Evolutionary conservation across 2,329 filamentous ascomycete species (phyloP).

Genomic region (Dothistroma septosporum): DNA sequence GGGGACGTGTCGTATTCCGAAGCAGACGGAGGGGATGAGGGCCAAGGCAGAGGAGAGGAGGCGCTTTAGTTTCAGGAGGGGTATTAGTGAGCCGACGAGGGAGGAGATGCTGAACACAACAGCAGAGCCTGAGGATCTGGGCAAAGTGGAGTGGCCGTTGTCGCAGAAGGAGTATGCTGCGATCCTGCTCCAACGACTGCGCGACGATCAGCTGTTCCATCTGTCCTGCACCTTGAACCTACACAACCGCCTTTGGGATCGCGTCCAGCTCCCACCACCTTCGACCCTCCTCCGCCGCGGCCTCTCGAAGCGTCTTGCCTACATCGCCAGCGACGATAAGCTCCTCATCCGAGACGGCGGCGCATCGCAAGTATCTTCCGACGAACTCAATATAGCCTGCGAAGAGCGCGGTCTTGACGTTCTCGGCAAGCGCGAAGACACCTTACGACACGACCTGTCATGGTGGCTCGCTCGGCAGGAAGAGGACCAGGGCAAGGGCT

Average conservation of each 20-base stretch:
- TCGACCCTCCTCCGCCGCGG: constrained; percentile 52
- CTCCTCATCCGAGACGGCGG: constrained; percentile 64
- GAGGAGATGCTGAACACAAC: constrained; percentile 42
- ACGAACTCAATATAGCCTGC: constrained; percentile 37
- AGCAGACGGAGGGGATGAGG: constrained; percentile 62
- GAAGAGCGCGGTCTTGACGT: constrained; percentile 36
- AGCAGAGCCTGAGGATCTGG: constrained; percentile 43
- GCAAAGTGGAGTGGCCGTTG: constrained; percentile 42
- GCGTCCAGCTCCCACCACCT: constrained; percentile 46
- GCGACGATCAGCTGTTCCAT: constrained; percentile 40
- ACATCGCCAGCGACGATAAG: constrained; percentile 66
- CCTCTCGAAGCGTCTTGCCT: constrained; percentile 54
- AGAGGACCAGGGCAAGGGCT: constrained; percentile 35
- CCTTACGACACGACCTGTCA: constrained; percentile 31
- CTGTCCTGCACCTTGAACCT: constrained; percentile 39
- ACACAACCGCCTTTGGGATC: constrained; percentile 40
- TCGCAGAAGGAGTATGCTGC: constrained; percentile 14
- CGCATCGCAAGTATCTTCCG: constrained; percentile 42
- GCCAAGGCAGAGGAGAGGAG: constrained; percentile 53
- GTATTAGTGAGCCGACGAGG: constrained; percentile 68
- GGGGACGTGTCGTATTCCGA: constrained; percentile 75
- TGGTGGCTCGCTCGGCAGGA: constrained; percentile 41
- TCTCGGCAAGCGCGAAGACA: constrained; percentile 25
- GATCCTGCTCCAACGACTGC: constrained; percentile 27
- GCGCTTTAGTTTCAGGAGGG: constrained; percentile 44